Conservation (phyloP, 2,329 filamentous ascomycete species). For the Neofusicoccum ribis region DNA sequence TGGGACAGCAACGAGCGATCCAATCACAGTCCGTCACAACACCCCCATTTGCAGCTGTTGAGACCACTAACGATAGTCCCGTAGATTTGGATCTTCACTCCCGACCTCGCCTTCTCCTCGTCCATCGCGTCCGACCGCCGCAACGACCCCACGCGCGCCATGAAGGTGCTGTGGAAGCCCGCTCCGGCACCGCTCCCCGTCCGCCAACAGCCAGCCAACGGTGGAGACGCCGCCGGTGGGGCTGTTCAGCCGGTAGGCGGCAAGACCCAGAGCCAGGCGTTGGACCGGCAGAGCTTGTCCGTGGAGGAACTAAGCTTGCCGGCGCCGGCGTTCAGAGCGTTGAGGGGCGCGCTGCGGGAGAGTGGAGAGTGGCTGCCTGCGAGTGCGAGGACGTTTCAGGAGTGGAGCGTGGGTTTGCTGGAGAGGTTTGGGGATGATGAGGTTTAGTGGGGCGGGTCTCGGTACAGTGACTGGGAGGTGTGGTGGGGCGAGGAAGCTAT, state of each 20-base stretch:
- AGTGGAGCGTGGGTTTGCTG: slow-evolving; percentile 68
- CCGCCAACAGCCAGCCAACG: no score
- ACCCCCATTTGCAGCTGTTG: no score
- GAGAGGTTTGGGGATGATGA: slow-evolving; percentile 49
- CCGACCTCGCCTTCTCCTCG: slow-evolving; percentile 58
- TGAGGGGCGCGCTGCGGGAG: slow-evolving; percentile 47
- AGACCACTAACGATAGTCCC: no score
- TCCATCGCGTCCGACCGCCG: slow-evolving; percentile 27
- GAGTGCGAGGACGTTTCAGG: slow-evolving; percentile 59
- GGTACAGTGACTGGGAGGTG: background rate
- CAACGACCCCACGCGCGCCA: slow-evolving; percentile 48
- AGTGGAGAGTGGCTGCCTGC: slow-evolving; percentile 57
- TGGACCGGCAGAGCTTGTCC: slow-evolving; percentile 41
- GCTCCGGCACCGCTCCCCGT: slow-evolving; percentile 22
- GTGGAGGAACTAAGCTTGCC: slow-evolving; percentile 58
- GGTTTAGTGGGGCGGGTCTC: background rate
- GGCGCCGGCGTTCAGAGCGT: slow-evolving; percentile 47
- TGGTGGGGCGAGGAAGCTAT: background rate
- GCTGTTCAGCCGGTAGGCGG: background rate
- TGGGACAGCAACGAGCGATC: background rate
- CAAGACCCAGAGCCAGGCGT: slow-evolving; percentile 22
- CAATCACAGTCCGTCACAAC: slow-evolving; percentile 14
- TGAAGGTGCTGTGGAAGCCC: slow-evolving; percentile 58
- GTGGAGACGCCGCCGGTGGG: background rate
- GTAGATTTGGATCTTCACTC: slow-evolving; percentile 62